phyloP scores from a whole-genome alignment of 2,329 filamentous ascomycete genomes.

The Cercospora sp. region DNA sequence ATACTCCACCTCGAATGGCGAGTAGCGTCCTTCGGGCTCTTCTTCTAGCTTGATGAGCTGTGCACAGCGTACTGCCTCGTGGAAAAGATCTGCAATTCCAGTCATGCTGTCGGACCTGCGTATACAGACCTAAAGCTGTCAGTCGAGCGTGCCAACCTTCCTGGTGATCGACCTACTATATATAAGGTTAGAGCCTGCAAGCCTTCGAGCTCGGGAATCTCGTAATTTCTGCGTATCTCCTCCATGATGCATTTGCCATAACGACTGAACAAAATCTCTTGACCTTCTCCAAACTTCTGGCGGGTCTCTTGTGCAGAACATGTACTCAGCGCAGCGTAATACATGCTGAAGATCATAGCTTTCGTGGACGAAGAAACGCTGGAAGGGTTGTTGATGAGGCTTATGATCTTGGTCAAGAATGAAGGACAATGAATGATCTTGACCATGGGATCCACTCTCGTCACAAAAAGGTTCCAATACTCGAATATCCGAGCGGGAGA shows the following conservation, averaged over 20 bases:
- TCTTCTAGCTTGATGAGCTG: constrained; percentile 27
- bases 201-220: constrained; percentile 25
- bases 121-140: constrained; percentile 24
- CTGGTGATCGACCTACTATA: constrained; percentile 17
- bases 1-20: constrained; percentile 28
- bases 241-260: constrained; percentile 26
- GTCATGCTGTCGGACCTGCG: constrained; percentile 21
- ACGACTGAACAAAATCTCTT: constrained; percentile 23
- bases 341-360: constrained; percentile 32
- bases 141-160: neutral
- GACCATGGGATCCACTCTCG: constrained; percentile 33
- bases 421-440: constrained; percentile 36
- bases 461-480: constrained; percentile 34
- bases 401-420: constrained; percentile 26
- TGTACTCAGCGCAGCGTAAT: constrained; percentile 32
- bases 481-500: constrained; percentile 27
- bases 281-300: constrained; percentile 29
- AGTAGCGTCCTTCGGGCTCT: constrained; percentile 22
- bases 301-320: constrained; percentile 31
- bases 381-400: constrained; percentile 22
- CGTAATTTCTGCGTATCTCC: constrained; percentile 23
- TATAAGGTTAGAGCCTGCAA: constrained; percentile 31
- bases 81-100: constrained; percentile 25
- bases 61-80: constrained; percentile 26
- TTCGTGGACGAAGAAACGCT: constrained; percentile 21